Base-by-base conservation (phyloP, 257 asterid species). In the Pogostemon cablin region DNA sequence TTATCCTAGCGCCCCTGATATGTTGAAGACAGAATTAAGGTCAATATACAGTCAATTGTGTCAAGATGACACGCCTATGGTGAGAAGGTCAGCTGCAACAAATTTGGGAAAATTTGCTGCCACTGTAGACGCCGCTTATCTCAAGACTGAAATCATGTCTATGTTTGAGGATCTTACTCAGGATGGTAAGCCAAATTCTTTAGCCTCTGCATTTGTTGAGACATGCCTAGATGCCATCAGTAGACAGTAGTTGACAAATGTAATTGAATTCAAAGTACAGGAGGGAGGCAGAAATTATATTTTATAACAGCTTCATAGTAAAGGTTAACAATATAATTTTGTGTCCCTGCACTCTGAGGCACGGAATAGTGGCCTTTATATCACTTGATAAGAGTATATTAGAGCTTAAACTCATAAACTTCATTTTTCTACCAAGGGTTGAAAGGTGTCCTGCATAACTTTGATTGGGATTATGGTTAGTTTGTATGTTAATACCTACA, bases 41-140 rank as follows among this genome's bases (percentile, higher is more conserved):
- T 81, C 97, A 7, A 81, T 84, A 53, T 92, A 90, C 73, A 87
- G 91, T 71, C 97, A 91, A 75, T 65, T 91, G 81, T 91, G 97
- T 76, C 97, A 91, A 79, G 97, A 91, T 69, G 97, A 88, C 75
- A 91, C 88, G 95, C 97, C 97, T 49, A 91, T 65, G 82, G 81
- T 72, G 75, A 68, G 82, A 69, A 75, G 81, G 75, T 72, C 79
- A 4, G 83, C 86, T 47, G 86, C 86, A 46, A 76, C 84, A 7
- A 82, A 82, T 68, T 75, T 82, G 67, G 84, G 84, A 48, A 82
- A 82, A 72, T 82, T 73, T 74, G 82, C 84, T 63, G 86, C 84
- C 68, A 82, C 84, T 40, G 80, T 82, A 35, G 86, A 79, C 77
- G 67, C 86, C 77, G 82, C 81, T 67, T 71, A 82, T 80, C 87